Conservation (phyloP, 1,284 basidiomycete genomes). For the Somion occarium region DNA sequence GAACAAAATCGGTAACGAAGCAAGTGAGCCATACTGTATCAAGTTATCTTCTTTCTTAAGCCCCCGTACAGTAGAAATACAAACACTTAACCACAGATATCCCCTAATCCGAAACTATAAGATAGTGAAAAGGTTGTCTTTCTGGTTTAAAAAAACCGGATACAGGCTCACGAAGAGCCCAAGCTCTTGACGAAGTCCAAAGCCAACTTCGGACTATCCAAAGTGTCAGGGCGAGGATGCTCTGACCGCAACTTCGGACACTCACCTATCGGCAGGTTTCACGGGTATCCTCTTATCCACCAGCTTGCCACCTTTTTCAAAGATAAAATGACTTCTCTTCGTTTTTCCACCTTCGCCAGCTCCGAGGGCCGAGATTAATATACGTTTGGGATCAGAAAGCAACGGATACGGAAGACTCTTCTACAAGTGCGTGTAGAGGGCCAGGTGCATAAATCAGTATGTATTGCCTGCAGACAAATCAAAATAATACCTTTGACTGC, state of each 20-base stretch:
- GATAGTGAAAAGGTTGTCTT: no score
- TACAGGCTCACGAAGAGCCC: no score
- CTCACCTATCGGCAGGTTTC: constrained; percentile 76
- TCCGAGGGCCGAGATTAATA: constrained; percentile 78
- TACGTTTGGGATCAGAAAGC: constrained; percentile 82
- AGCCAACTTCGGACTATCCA: constrained; percentile 29
- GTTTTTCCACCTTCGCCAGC: constrained; percentile 80
- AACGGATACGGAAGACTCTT: constrained; percentile 82
- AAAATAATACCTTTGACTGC: constrained; percentile 66
- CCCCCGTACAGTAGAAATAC: no score
- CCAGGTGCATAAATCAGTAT: not conserved
- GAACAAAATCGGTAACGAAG: no score
- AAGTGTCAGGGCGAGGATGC: not conserved
- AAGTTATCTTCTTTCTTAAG: no score
- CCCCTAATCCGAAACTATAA: no score
- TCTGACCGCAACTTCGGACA: not conserved
- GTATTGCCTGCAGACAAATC: no score
- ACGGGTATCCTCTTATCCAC: constrained; percentile 80
- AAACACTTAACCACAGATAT: no score
- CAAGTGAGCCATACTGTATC: no score
- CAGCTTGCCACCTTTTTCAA: constrained; percentile 83
- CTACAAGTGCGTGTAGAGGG: constrained; percentile 30
- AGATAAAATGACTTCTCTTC: constrained; percentile 87
- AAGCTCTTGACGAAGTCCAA: constrained; percentile 22
- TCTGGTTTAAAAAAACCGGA: no score